Evolutionary conservation across 129 eudicot species (phyloP), one percentile per base, ranked within the genome.

Genomic region (Helianthus tuberosus): DNA sequence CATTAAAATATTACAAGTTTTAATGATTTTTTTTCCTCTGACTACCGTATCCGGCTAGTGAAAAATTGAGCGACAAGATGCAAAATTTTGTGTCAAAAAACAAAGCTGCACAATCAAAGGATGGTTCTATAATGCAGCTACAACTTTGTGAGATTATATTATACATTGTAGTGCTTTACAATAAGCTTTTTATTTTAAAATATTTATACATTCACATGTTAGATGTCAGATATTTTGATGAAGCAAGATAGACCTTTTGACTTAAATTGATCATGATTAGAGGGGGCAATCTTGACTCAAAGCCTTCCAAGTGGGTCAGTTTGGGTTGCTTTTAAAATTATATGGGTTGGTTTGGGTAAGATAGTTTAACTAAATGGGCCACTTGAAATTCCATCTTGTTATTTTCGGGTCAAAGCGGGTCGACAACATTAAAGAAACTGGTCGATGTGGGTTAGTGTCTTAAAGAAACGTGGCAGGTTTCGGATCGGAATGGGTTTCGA

Each of bases 101-200:
- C 79, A 93, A 93, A 88, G 98, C 98, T 64, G 98, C 98, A 15
- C 90, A 88, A 73, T 78, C 96, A 93, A 82, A 86, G 88, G 91
- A 87, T 79, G 72, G 93, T 86, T 76, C 69, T 50, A 13, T 38
- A 66, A 63, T 16, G 17, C 23, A 49, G 53, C 14, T 69, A 65
- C 51, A 8, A 8, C 29, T 41, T 69, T 35, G 35, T 0, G 32
- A 50, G 32, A 50, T 14, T 68, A 50, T 49, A 29, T 25, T 11
- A 29, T n/a, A 68, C 35, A 50, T 15, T 13, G 27, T 50, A 10
- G 61, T n/a, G 73, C 32, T 68, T 68, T 68, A 68, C 61, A 27
- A 27, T 48, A 49, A 50, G n/a, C 41, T 8, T 39, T 10, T 47
- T 3, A 17, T 35, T 35, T 49, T 63, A 6, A 11, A 35, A 36